Percentiles rank a stretch among this genome's conserved stretches.
These are phyloP conservation scores for Trametes punicea DNA, from an alignment of 768 basidiomycete genomes.

Conservation along the genomic window DNA sequence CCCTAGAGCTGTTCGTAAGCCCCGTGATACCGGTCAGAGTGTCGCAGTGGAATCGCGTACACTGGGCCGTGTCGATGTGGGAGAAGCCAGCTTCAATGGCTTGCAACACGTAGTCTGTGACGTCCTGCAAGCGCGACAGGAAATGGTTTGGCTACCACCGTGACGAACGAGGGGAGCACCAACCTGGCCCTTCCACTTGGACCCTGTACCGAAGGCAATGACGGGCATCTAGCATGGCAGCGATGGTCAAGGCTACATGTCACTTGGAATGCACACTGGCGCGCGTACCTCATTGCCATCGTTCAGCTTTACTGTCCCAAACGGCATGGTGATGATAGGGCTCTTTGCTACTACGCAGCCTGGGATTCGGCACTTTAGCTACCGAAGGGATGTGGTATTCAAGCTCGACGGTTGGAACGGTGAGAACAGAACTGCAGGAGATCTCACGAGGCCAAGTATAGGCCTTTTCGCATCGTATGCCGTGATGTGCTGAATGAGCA, in stretches of 20 bases:
- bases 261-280: too few relatives aligned
- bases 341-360: too few relatives aligned
- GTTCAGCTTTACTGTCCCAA: constrained; percentile 33
- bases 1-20: constrained; percentile 16
- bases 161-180: background rate
- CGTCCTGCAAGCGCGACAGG: constrained; percentile 34
- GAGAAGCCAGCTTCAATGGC: constrained; percentile 59
- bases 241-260: background rate
- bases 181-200: constrained; percentile 34
- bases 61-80: constrained; percentile 61
- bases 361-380: too few relatives aligned
- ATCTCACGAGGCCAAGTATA: too few relatives aligned
- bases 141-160: constrained; percentile 29
- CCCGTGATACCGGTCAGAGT: too few relatives aligned
- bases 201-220: constrained; percentile 63
- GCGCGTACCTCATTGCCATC: constrained; percentile 38
- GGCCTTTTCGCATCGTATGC: too few relatives aligned
- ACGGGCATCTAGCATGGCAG: constrained; percentile 45
- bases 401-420: background rate
- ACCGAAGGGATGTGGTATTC: too few relatives aligned
- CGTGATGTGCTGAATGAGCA: too few relatives aligned
- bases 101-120: constrained; percentile 50
- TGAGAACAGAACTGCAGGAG: background rate
- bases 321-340: constrained; percentile 28
- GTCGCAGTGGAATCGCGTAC: constrained; percentile 22